phyloP scores from a whole-genome alignment of 75 land plant genomes.

The Sequoia sempervirens region DNA sequence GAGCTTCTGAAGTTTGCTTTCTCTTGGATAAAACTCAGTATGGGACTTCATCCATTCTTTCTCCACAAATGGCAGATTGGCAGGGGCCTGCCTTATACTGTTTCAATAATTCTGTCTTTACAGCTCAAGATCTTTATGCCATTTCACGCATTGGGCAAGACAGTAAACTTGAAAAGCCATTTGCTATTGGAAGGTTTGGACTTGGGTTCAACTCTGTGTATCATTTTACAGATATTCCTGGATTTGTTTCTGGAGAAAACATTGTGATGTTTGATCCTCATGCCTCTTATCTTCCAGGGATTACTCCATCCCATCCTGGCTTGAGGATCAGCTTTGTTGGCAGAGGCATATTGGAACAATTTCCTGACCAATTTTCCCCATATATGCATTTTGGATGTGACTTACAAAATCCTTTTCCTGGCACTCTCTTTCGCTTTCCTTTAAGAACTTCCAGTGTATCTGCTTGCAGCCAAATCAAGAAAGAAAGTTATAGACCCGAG shows the following conservation, averaged over 20 bases:
- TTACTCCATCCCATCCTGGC: constrained; percentile 91
- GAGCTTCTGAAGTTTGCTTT: constrained; percentile 84
- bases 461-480: constrained; percentile 82
- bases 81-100: constrained; percentile 97
- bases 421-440: constrained; percentile 94
- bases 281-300: constrained; percentile 88
- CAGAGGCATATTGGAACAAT: constrained; percentile 72
- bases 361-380: constrained; percentile 94
- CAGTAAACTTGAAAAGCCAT: constrained; percentile 93
- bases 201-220: constrained; percentile 97
- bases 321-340: constrained; percentile 81
- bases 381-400: constrained; percentile 92
- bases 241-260: constrained; percentile 91
- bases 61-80: constrained; percentile 97
- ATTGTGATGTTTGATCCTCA: constrained; percentile 98
- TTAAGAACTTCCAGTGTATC: constrained; percentile 68
- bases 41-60: constrained; percentile 87
- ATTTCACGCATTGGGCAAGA: constrained; percentile 98
- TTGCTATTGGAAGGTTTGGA: constrained; percentile 95
- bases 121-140: constrained; percentile 84
- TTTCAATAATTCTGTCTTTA: constrained; percentile 84
- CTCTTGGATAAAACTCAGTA: constrained; percentile 84
- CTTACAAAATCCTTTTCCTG: constrained; percentile 66
- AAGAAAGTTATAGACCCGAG: constrained; percentile 80
- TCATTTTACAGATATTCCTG: constrained; percentile 92